Evolutionary conservation across 371 early-diverging fungal genomes (phyloP).

Genomic region (Rhizopus microsporus): DNA sequence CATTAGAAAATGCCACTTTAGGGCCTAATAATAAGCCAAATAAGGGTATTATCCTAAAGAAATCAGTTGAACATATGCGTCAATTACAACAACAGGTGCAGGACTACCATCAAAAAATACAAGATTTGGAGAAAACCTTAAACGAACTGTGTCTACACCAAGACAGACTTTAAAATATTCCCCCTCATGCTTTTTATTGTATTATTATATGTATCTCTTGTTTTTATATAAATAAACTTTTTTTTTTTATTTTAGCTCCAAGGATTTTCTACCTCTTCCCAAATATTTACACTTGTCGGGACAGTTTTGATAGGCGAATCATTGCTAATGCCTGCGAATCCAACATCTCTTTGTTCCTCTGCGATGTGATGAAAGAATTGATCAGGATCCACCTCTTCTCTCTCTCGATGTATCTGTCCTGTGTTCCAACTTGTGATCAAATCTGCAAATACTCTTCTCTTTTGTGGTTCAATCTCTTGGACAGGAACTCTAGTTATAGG

Average conservation of each 20-base stretch:
- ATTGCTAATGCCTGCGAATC: slow-evolving; percentile 42
- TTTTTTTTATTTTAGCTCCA: slow-evolving; percentile 18
- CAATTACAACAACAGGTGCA: slow-evolving; percentile 64
- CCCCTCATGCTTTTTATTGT: neutral
- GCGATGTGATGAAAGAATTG: slow-evolving; percentile 39
- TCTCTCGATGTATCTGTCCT: slow-evolving; percentile 6
- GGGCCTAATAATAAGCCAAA: slow-evolving; percentile 82
- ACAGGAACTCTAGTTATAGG: slow-evolving; percentile 7
- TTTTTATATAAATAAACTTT: slow-evolving; percentile 5
- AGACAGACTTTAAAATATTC: neutral
- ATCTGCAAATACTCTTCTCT: slow-evolving; percentile 48
- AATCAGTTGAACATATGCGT: slow-evolving; percentile 91
- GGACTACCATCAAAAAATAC: slow-evolving; percentile 59
- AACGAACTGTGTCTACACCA: slow-evolving; percentile 16
- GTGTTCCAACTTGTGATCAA: slow-evolving; percentile 48
- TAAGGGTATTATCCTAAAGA: slow-evolving; percentile 81
- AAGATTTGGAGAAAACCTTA: slow-evolving; percentile 65
- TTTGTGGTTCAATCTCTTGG: slow-evolving; percentile 40
- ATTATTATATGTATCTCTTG: slow-evolving; percentile 1
- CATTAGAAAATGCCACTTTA: slow-evolving; percentile 55
- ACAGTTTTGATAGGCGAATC: slow-evolving; percentile 2
- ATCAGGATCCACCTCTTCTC: slow-evolving; percentile 16
- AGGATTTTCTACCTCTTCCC: slow-evolving; percentile 21
- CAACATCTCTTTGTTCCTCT: slow-evolving; percentile 43
- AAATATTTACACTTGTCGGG: neutral